Evolutionary conservation across 345 rosid genomes (phyloP).

Genomic region (Carallia pectinifolia): DNA sequence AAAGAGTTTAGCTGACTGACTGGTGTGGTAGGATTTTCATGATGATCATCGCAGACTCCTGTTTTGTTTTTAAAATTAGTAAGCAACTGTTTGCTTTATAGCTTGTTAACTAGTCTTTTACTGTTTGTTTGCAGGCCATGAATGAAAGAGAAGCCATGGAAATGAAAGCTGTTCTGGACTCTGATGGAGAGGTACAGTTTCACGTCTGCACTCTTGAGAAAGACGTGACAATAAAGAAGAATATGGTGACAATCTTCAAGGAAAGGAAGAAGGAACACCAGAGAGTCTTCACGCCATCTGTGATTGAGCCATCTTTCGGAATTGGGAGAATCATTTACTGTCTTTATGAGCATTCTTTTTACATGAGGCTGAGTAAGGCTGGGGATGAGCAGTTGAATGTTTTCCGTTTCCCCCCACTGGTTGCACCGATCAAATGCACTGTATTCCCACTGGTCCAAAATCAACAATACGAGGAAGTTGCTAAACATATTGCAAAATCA

Average conservation of each 20-base stretch:
- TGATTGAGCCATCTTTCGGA: constrained; percentile 91
- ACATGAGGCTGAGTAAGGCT: constrained; percentile 77
- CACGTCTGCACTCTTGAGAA: constrained; percentile 65
- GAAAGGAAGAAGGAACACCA: constrained; percentile 85
- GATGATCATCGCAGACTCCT: background rate
- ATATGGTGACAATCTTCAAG: constrained; percentile 82
- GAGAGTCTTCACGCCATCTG: constrained; percentile 85
- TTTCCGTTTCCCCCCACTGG: constrained; percentile 88
- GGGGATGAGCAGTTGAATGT: constrained; percentile 85
- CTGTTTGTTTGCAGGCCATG: constrained; percentile 57
- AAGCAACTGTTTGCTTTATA: background rate
- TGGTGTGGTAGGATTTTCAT: too few species aligned
- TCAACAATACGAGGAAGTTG: constrained; percentile 62
- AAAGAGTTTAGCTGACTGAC: too few species aligned
- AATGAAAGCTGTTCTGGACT: constrained; percentile 71
- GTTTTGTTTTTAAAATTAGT: background rate
- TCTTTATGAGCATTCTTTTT: constrained; percentile 83
- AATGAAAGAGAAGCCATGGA: constrained; percentile 78
- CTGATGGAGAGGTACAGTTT: constrained; percentile 78
- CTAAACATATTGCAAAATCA: constrained; percentile 56
- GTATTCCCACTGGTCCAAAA: constrained; percentile 88
- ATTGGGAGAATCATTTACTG: constrained; percentile 92
- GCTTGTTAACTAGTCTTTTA: background rate
- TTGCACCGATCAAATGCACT: constrained; percentile 83
- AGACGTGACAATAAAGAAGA: constrained; percentile 65